Evolutionary conservation across 2,329 filamentous ascomycete species (phyloP).

Genomic region (Ophiostoma novo-ulmi): DNA sequence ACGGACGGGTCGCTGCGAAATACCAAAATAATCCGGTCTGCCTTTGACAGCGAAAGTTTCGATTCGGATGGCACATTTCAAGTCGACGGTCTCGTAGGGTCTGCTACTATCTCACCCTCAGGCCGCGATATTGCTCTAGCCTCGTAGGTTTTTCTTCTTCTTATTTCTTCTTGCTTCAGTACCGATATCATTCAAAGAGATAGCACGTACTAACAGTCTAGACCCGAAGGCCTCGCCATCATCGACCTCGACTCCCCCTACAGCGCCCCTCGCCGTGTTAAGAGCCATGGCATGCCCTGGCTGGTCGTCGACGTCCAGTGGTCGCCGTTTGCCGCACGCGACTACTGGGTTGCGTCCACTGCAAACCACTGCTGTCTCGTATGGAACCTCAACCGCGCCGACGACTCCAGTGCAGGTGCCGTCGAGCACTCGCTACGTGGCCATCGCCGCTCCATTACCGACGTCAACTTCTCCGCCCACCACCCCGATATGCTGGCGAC

Average conservation of each 20-base stretch:
- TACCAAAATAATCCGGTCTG: conserved; percentile 57
- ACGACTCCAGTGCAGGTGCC: conserved; percentile 62
- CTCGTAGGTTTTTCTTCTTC: conserved; percentile 40
- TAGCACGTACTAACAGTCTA: conserved; percentile 41
- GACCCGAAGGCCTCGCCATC: conserved; percentile 77
- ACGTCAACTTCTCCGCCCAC: conserved; percentile 93
- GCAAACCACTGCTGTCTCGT: conserved; percentile 92
- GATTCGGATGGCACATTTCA: conserved; percentile 78
- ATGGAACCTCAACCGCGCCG: conserved; percentile 80
- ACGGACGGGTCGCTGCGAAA: conserved; percentile 50
- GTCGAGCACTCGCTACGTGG: conserved; percentile 86
- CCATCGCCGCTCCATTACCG: conserved; percentile 80
- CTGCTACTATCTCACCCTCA: conserved; percentile 86
- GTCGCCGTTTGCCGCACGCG: conserved; percentile 84
- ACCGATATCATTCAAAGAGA: background rate
- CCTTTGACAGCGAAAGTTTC: conserved; percentile 82
- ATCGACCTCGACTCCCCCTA: conserved; percentile 89
- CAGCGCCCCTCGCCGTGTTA: conserved; percentile 75
- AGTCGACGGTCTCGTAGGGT: conserved; percentile 75
- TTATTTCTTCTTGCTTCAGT: background rate
- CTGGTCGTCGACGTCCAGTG: conserved; percentile 94
- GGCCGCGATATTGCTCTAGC: conserved; percentile 87
- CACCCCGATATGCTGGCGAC: conserved; percentile 85
- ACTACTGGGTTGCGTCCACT: conserved; percentile 91
- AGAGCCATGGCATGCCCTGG: conserved; percentile 82